Conservation (phyloP, 208 protist species). For the Hexamita inflata region DNA sequence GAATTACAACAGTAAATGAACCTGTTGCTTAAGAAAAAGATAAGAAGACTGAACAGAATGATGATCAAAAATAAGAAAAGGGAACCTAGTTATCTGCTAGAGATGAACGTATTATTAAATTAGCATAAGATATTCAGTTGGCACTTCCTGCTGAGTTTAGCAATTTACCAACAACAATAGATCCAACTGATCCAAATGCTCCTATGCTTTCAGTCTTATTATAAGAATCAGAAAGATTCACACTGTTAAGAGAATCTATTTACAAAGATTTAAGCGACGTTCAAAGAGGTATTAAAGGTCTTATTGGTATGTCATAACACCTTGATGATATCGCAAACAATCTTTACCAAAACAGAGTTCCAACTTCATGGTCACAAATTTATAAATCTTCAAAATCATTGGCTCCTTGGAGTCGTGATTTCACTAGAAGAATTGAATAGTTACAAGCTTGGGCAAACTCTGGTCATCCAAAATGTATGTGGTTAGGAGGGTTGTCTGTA, state of each 20-base stretch:
- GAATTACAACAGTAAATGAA: slow-evolving; percentile 51
- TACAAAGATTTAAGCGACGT: slow-evolving; percentile 68
- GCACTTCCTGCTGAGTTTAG: slow-evolving; percentile 47
- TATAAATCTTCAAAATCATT: slow-evolving; percentile 89
- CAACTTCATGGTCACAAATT: slow-evolving; percentile 68
- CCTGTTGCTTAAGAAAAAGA: slow-evolving; percentile 39
- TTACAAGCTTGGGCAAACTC: slow-evolving; percentile 37
- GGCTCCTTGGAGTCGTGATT: slow-evolving; percentile 77
- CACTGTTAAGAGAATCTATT: slow-evolving; percentile 69
- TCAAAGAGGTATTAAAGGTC: slow-evolving; percentile 75
- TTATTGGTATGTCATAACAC: slow-evolving; percentile 83
- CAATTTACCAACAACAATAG: slow-evolving; percentile 27
- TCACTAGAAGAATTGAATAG: slow-evolving; percentile 68
- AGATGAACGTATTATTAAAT: slow-evolving; percentile 19
- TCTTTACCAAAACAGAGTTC: slow-evolving; percentile 69
- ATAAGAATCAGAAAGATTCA: slow-evolving; percentile 90
- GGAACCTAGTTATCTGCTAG: neutral
- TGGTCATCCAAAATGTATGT: slow-evolving; percentile 70
- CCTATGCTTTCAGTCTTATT: slow-evolving; percentile 82
- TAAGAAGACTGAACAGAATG: slow-evolving; percentile 17
- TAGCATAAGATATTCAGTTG: neutral
- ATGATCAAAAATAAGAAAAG: neutral
- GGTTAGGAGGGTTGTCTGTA: slow-evolving; percentile 91
- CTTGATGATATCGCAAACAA: slow-evolving; percentile 74
- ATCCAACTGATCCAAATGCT: neutral